These are phyloP conservation scores for Aspergillus aculeatus DNA, from an alignment of 2,329 filamentous ascomycete species.

Conservation along the genomic window DNA sequence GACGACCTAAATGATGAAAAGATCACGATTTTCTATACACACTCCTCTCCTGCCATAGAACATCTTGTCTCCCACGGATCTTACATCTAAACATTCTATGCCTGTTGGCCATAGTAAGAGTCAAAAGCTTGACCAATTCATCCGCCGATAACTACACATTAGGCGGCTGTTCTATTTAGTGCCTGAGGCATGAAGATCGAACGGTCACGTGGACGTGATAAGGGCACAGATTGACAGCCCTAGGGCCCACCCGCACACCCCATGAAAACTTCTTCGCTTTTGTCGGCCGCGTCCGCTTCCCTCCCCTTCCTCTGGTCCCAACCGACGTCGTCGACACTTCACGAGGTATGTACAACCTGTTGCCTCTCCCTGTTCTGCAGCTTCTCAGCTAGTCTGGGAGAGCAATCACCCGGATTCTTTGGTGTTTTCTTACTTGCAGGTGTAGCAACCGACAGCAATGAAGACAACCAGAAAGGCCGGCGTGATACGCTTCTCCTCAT, in stretches of 20 bases:
- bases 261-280: constrained; percentile 25
- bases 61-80: too few species aligned
- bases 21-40: too few species aligned
- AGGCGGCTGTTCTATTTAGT: neutral
- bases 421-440: constrained; percentile 15
- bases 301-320: constrained; percentile 24
- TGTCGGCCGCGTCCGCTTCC: constrained; percentile 13
- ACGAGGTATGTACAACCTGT: constrained; percentile 43
- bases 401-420: constrained; percentile 38
- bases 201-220: constrained; percentile 29
- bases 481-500: constrained; percentile 46
- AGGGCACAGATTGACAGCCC: constrained; percentile 30
- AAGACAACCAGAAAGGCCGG: constrained; percentile 18
- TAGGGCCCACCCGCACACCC: constrained; percentile 29
- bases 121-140: too few species aligned
- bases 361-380: constrained; percentile 26
- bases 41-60: too few species aligned
- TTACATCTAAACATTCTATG: too few species aligned
- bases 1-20: too few species aligned
- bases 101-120: too few species aligned
- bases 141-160: too few species aligned
- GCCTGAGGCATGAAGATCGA: constrained; percentile 17
- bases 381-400: constrained; percentile 46
- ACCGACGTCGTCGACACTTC: constrained; percentile 29
- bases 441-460: constrained; percentile 13